Conservation (phyloP, 345 rosid genomes). For the Bretschneidera sinensis region DNA sequence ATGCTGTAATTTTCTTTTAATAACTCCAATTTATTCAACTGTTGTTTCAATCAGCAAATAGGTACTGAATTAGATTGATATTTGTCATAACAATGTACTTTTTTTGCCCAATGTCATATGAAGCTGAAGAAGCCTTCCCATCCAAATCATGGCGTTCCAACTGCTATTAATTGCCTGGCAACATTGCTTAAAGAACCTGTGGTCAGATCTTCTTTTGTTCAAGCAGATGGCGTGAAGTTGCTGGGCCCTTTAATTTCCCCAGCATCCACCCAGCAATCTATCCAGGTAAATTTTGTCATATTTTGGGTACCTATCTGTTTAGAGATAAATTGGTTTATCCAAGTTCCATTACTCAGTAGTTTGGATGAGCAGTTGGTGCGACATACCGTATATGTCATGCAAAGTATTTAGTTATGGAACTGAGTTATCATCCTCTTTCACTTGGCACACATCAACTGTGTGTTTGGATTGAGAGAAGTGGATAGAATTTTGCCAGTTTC, state of each 20-base stretch:
- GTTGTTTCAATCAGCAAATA: too few relatives aligned
- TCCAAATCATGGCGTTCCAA: conserved; percentile 72
- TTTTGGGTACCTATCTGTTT: not conserved
- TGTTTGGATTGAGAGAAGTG: not conserved
- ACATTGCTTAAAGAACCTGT: conserved; percentile 78
- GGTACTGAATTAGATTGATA: not conserved
- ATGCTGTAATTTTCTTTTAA: too few relatives aligned
- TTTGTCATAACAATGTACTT: conserved; percentile 2
- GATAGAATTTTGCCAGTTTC: not conserved
- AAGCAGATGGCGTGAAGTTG: conserved; percentile 87
- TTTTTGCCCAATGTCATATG: conserved; percentile 22
- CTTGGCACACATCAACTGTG: not conserved
- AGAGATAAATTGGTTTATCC: not conserved
- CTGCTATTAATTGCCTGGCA: conserved; percentile 72
- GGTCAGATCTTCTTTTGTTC: conserved; percentile 88
- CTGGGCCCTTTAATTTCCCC: conserved; percentile 83
- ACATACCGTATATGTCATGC: not conserved
- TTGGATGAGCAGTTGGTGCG: not conserved
- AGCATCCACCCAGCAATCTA: conserved; percentile 94
- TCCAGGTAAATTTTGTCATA: conserved; percentile 49
- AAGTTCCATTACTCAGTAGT: conserved; percentile 6
- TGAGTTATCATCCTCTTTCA: not conserved
- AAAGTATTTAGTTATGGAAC: not conserved
- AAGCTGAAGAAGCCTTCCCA: conserved; percentile 91
- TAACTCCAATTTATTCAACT: not conserved